A percentile compares a stretch with the other conserved stretches of the same genome.
Evolutionary conservation across 169 alveolate species (phyloP).

Genomic region (Plasmodium relictum): DNA sequence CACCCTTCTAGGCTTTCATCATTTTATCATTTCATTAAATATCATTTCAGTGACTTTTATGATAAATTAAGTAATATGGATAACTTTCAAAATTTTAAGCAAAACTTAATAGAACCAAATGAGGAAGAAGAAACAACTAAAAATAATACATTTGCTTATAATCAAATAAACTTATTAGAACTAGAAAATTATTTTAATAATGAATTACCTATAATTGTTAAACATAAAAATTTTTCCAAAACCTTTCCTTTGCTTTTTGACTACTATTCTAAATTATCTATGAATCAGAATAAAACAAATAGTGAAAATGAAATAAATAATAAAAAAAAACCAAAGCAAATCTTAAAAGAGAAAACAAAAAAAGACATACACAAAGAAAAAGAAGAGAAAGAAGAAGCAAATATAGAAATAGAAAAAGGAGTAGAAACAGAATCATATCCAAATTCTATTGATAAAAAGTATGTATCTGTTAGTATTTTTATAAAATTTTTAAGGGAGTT

Average conservation of each 20-base stretch:
- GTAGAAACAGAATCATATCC: background rate
- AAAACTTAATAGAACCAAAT: slow-evolving; percentile 34
- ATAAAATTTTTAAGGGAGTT: slow-evolving; percentile 84
- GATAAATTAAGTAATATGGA: slow-evolving; percentile 36
- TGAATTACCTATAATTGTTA: slow-evolving; percentile 59
- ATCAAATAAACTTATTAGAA: slow-evolving; percentile 41
- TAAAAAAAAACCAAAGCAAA: background rate
- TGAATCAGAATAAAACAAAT: slow-evolving; percentile 1
- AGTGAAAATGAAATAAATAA: background rate
- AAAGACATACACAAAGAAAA: background rate
- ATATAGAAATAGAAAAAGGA: background rate
- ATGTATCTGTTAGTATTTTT: slow-evolving; percentile 79
- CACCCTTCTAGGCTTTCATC: slow-evolving; percentile 87
- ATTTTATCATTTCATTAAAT: slow-evolving; percentile 84
- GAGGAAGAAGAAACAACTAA: slow-evolving; percentile 11
- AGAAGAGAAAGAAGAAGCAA: slow-evolving; percentile 1
- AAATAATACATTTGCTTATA: background rate
- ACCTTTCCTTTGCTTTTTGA: slow-evolving; percentile 77
- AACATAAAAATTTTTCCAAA: slow-evolving; percentile 57
- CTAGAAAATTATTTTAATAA: slow-evolving; percentile 53
- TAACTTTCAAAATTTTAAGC: slow-evolving; percentile 69
- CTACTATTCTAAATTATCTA: slow-evolving; percentile 37
- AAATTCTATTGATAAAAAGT: slow-evolving; percentile 1
- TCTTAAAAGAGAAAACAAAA: background rate
- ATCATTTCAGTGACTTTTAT: slow-evolving; percentile 78